phyloP scores from a whole-genome alignment of 306 rosid genomes.

The Canavalia ensiformis region DNA sequence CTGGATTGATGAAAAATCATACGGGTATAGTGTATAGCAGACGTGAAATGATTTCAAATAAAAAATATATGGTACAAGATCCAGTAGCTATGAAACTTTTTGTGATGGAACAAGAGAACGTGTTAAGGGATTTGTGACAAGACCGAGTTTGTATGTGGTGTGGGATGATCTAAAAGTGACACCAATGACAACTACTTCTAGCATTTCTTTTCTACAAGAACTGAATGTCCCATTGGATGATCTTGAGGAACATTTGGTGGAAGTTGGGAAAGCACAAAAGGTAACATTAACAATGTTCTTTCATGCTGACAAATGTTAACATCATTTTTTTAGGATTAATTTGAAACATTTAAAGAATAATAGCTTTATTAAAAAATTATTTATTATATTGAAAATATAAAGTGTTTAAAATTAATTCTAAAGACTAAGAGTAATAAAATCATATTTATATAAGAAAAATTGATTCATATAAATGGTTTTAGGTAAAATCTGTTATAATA shows the following conservation, averaged over 20 bases:
- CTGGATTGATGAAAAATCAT: no score
- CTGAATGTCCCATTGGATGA: constrained; percentile 4
- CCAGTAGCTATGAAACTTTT: neutral
- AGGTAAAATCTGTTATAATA: neutral
- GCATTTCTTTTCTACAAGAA: constrained; percentile 21
- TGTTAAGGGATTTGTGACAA: constrained; percentile 25
- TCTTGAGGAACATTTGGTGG: constrained; percentile 20
- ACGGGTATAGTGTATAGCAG: neutral
- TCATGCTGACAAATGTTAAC: neutral
- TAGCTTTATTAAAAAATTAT: no score
- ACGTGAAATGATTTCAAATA: neutral
- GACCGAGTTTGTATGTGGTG: constrained; percentile 22
- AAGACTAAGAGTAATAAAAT: no score
- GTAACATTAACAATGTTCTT: neutral
- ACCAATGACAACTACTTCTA: constrained; percentile 2
- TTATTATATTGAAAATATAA: no score
- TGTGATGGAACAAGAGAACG: neutral
- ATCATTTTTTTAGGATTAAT: no score
- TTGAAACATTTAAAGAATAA: no score
- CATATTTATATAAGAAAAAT: no score
- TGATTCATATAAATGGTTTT: neutral
- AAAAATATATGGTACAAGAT: rapidly evolving
- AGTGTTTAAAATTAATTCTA: no score
- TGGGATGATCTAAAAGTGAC: constrained; percentile 27
- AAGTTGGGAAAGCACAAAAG: neutral